phyloP scores from a whole-genome alignment of 352 stramenopile genomes.

The Phytopythium delawarense region DNA sequence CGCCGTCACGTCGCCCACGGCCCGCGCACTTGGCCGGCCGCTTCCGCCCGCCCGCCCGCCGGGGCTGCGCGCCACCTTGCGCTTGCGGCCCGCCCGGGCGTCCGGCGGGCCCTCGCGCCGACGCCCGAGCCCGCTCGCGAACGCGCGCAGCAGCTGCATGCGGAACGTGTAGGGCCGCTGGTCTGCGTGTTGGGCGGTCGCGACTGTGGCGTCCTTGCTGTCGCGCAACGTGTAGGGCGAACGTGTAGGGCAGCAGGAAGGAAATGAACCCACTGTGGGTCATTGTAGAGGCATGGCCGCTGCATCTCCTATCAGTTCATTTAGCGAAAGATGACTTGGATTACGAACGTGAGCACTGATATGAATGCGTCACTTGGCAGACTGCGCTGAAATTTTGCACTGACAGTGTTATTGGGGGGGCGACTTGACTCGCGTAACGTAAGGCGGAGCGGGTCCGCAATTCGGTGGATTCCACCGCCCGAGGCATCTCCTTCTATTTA shows the following conservation, averaged over 20 bases:
- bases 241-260: too few relatives aligned
- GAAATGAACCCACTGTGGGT: too few relatives aligned
- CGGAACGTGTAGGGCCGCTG: background rate
- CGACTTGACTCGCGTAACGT: background rate
- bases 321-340: too few relatives aligned
- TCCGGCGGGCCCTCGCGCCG: background rate
- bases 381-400: background rate
- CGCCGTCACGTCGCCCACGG: conserved; percentile 43
- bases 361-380: too few relatives aligned
- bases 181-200: too few relatives aligned
- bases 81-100: background rate
- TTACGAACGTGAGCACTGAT: too few relatives aligned
- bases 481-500: background rate
- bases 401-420: background rate
- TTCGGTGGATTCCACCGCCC: background rate
- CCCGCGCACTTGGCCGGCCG: too few relatives aligned
- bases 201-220: too few relatives aligned
- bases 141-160: conserved; percentile 6
- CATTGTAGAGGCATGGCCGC: too few relatives aligned
- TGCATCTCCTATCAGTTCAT: too few relatives aligned
- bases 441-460: background rate
- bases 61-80: background rate
- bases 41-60: background rate
- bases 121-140: background rate
- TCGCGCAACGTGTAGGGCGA: too few relatives aligned